Base-by-base conservation (phyloP, 2,329 filamentous ascomycete genomes). In the Teratosphaeria viscida region DNA sequence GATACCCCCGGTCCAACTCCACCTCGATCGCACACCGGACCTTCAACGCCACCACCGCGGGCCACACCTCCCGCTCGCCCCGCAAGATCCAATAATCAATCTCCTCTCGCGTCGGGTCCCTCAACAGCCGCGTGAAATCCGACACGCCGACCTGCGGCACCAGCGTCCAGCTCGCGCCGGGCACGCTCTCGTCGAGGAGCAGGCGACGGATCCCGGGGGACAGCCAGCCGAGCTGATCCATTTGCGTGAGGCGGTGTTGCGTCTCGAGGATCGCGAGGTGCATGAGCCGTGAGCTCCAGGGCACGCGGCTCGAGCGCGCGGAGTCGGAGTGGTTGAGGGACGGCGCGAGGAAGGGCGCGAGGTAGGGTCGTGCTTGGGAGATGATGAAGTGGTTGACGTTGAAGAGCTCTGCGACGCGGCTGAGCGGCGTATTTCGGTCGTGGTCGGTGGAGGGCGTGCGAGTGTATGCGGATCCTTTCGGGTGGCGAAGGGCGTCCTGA, bases 341-440 rank as follows among this genome's bases (percentile, higher is more conserved):
- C 14, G 67, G 68, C 7, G 63, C 59, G 3, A 68, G 79, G 67
- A 96, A 94, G 0, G 92, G 92, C 32, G 92, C 86, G 16, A 96
- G 79, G 73, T 95, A 96, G 0, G 92, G 92, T 2, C 92, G 82
- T 0, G 92, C 91, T 76, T 96, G 92, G 64, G 89, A 94, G 65
- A 97, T 85, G 64, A 97, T 90, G 75, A 95, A 96, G 77, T 96
- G 92, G 71, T 96, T 95, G 57, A 95, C 89, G 71, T 95, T 95
- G 80, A 94, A 94, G 11, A 92, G 82, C 74, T 92, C 88, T 6
- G 87, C 84, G 34, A 94, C 85, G 47, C 89, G 83, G 58, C 84
- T 81, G 1, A 94, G 80, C 0, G 85, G 85, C 0, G 82, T 85
- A 64, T 85, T 85, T 52, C 84, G 84, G 62, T 89, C 85, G 52